These are phyloP conservation scores for Phytophthora foliorum DNA, from an alignment of 352 stramenopile genomes.

Conservation along the genomic window DNA sequence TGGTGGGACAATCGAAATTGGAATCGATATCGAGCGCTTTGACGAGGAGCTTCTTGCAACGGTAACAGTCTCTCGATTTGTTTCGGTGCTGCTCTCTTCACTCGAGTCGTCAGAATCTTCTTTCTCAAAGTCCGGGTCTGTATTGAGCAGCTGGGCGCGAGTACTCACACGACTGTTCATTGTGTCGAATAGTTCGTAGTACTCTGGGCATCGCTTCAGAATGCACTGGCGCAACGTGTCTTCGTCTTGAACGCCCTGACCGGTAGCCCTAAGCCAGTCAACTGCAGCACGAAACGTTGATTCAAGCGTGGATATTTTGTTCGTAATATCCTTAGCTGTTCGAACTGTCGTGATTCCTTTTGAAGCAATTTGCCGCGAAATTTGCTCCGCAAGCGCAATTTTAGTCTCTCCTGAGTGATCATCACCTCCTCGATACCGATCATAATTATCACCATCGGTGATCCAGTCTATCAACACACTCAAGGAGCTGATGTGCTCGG, in stretches of 20 bases:
- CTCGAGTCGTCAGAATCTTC: constrained; percentile 5
- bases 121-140: background rate
- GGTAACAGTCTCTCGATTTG: too few species aligned
- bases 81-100: background rate
- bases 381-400: constrained; percentile 1
- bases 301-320: constrained; percentile 9
- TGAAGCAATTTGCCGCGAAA: background rate
- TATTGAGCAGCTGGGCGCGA: constrained; percentile 10
- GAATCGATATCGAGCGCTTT: constrained; percentile 4
- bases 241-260: background rate
- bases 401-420: constrained; percentile 1
- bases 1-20: constrained; percentile 10
- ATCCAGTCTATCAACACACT: constrained; percentile 19
- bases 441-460: constrained; percentile 13
- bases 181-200: constrained; percentile 5
- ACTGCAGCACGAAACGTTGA: background rate
- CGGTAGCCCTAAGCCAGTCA: background rate
- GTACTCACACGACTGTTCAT: constrained; percentile 16
- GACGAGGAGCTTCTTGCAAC: too few species aligned
- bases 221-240: background rate
- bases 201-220: constrained; percentile 7
- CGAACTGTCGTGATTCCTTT: background rate
- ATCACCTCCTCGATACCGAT: constrained; percentile 14
- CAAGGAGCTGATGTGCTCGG: constrained; percentile 10
- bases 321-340: constrained; percentile 8